Evolutionary conservation across 345 rosid genomes (phyloP), one percentile per base, ranked within the genome.

Genomic region (Fremontodendron californicum): DNA sequence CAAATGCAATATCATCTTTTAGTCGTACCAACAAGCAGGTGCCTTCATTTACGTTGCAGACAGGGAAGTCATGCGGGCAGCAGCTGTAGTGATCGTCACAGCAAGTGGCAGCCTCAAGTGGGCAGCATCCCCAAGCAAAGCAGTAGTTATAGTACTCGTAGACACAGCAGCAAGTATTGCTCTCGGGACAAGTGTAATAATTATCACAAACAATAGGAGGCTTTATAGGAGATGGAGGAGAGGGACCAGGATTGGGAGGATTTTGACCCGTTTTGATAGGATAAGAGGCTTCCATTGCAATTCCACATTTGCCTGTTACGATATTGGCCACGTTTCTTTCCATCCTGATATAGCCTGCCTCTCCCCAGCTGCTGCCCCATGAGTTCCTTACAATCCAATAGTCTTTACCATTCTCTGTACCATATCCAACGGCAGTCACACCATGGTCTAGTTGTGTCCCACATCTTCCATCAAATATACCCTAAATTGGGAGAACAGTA

Each of bases 71-170:
- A 6, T 84, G 90, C 1, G 99, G 99, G 85, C 98, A 93, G 83
- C 97, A 95, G 66, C 96, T 92, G 23, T 88, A 80, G 54, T 86
- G 83, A 68, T 95, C 98, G 0, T 89, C 96, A 45, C 98, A 95
- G 84, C 97, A 95, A 74, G 92, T 88, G 57, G 97, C 99, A 13
- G 87, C 85, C 80, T 92, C 99, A 0, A 89, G 90, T 0, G 97
- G 97, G 85, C 99, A 92, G 87, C 99, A 93, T 77, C 98, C 99
- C 99, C 99, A 95, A 37, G 82, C 85, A 62, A 91, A 92, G 83
- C 99, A 93, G 77, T 80, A 84, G 73, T 80, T 85, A 27, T 75
- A 87, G 35, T 82, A 91, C 83, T 90, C 85, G 12, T 64, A 93
- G 2, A 89, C 57, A 54, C 99, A 95, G 87, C 98, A 95, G 82